Percentiles rank a stretch among this genome's conserved stretches.
These are phyloP conservation scores for Hymenoscyphus fructigenus DNA, from an alignment of 2,329 filamentous ascomycete genomes.

Conservation along the genomic window DNA sequence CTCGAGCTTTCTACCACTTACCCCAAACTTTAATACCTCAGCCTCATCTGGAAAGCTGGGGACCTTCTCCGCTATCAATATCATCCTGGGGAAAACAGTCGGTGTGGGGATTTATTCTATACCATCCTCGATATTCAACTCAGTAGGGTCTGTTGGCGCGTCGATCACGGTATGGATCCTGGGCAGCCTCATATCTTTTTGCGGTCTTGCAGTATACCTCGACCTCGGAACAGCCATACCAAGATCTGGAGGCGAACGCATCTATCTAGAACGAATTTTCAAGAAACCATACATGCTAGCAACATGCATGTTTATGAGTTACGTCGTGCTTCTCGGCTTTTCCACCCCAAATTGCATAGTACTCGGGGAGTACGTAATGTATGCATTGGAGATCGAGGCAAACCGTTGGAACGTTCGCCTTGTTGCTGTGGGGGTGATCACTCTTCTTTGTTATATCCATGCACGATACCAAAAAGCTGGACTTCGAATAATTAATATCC, in stretches of 20 bases:
- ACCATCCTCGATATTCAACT: conserved; percentile 54
- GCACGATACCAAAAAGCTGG: conserved; percentile 46
- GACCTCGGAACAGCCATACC: conserved; percentile 48
- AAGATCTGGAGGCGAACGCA: conserved; percentile 49
- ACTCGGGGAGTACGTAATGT: conserved; percentile 51
- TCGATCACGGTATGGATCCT: conserved; percentile 55
- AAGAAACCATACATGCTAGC: conserved; percentile 50
- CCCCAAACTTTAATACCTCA: conserved; percentile 22
- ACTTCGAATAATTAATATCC: conserved; percentile 47
- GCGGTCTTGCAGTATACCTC: conserved; percentile 47
- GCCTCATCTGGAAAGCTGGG: conserved; percentile 37
- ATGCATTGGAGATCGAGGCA: conserved; percentile 42
- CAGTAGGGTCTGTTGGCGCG: conserved; percentile 54
- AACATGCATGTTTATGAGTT: conserved; percentile 53
- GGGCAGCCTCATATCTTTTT: conserved; percentile 46
- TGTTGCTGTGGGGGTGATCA: conserved; percentile 48
- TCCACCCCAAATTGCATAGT: conserved; percentile 52
- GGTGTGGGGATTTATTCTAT: conserved; percentile 53
- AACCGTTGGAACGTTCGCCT: conserved; percentile 50
- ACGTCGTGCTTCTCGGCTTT: conserved; percentile 51
- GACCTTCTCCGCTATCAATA: conserved; percentile 32
- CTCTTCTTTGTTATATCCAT: conserved; percentile 40
- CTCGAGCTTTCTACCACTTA: conserved; percentile 22
- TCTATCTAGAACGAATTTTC: conserved; percentile 55
- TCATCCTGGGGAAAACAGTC: conserved; percentile 41